phyloP scores from a whole-genome alignment of 2,329 filamentous ascomycete species.

The Plectosphaerella cucumerina region DNA sequence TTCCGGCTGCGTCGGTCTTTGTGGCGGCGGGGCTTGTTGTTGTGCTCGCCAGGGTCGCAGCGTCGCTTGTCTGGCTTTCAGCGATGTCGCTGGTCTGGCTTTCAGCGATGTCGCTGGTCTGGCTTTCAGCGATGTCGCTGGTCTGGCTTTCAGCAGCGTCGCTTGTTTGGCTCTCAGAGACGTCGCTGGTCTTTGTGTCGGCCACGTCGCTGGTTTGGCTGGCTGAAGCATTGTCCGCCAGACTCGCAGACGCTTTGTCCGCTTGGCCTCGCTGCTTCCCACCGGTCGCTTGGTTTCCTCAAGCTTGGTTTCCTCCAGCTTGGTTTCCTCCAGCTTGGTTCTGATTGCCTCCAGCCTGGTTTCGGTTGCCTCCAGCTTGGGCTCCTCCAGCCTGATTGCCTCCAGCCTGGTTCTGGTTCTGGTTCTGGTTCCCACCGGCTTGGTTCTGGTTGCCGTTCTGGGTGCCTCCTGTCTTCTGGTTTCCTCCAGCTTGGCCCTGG shows the following conservation, averaged over 20 bases:
- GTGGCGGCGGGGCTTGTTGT: too few relatives aligned
- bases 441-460: background rate
- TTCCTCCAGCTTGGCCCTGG: background rate
- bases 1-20: too few relatives aligned
- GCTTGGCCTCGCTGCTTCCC: too few relatives aligned
- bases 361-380: background rate
- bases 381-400: background rate
- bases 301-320: background rate
- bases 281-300: too few relatives aligned
- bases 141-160: background rate
- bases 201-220: conserved; percentile 5
- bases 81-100: conserved; percentile 1
- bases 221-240: conserved; percentile 5
- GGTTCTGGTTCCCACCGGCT: background rate
- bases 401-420: background rate
- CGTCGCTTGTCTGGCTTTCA: background rate
- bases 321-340: background rate
- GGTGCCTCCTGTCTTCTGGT: background rate
- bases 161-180: background rate
- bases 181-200: background rate
- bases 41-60: conserved; percentile 2
- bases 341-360: background rate
- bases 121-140: background rate
- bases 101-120: background rate
- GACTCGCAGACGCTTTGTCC: conserved; percentile 9